Evolutionary conservation across 371 early-diverging fungal genomes (phyloP).

Genomic region (Syncephalastrum racemosum): DNA sequence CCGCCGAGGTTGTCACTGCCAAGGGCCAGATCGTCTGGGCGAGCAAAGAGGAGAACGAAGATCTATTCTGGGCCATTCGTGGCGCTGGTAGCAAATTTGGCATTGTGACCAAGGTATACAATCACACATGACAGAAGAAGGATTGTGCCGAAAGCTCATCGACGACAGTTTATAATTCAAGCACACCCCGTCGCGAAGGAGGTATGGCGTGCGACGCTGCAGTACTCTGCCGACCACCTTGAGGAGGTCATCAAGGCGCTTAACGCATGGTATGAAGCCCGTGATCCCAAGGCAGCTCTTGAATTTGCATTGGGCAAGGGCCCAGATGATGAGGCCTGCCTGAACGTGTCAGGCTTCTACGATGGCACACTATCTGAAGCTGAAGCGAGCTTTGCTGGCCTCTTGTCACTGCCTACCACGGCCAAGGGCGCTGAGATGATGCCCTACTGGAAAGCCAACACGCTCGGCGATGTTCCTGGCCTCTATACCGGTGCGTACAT

Average conservation of each 20-base stretch:
- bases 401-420: slow-evolving; percentile 15
- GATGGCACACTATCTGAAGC: slow-evolving; percentile 22
- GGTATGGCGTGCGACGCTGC: slow-evolving; percentile 28
- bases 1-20: slow-evolving; percentile 48
- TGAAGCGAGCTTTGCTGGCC: slow-evolving; percentile 18
- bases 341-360: slow-evolving; percentile 24
- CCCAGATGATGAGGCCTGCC: slow-evolving; percentile 18
- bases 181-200: slow-evolving; percentile 16
- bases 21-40: slow-evolving; percentile 48
- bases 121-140: not conserved
- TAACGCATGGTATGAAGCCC: slow-evolving; percentile 27
- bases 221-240: slow-evolving; percentile 17
- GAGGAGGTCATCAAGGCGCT: slow-evolving; percentile 23
- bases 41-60: slow-evolving; percentile 35
- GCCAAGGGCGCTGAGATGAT: slow-evolving; percentile 10
- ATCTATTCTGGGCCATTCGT: slow-evolving; percentile 63
- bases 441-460: slow-evolving; percentile 31
- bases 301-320: slow-evolving; percentile 24
- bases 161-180: slow-evolving; percentile 21
- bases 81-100: slow-evolving; percentile 64
- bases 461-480: slow-evolving; percentile 15
- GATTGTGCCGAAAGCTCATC: not conserved
- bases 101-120: slow-evolving; percentile 47
- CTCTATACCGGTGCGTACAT: slow-evolving; percentile 13
- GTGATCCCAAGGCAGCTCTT: slow-evolving; percentile 25